A percentile compares a stretch with the other conserved stretches of the same genome.
These are phyloP conservation scores for Ascochyta lentis DNA, from an alignment of 2,329 filamentous ascomycete genomes.

Conservation along the genomic window DNA sequence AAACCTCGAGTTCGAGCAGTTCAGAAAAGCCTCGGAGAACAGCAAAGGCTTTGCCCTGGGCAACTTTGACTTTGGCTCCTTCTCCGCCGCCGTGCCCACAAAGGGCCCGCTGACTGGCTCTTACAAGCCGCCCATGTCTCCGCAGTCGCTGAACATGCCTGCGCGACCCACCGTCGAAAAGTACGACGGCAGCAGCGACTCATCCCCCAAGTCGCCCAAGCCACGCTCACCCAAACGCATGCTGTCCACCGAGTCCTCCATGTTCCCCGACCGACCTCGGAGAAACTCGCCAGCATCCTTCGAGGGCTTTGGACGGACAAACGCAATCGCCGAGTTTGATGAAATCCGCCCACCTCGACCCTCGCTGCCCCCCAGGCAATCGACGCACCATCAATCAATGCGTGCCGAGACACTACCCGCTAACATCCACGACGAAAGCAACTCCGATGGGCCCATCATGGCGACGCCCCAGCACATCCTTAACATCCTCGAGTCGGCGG, in stretches of 20 bases:
- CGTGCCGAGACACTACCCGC: slow-evolving; percentile 57
- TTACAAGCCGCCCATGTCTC: slow-evolving; percentile 41
- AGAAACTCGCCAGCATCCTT: slow-evolving; percentile 57
- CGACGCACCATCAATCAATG: slow-evolving; percentile 24
- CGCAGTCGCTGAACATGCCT: slow-evolving; percentile 40
- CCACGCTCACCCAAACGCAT: slow-evolving; percentile 58
- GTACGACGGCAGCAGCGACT: slow-evolving; percentile 22
- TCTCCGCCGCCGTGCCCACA: slow-evolving; percentile 34
- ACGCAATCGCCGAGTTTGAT: slow-evolving; percentile 44
- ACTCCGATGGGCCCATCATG: slow-evolving; percentile 48
- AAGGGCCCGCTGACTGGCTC: slow-evolving; percentile 22
- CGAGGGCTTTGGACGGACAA: slow-evolving; percentile 45
- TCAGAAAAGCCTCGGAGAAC: slow-evolving; percentile 71
- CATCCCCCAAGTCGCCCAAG: slow-evolving; percentile 25
- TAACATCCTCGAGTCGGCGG: slow-evolving; percentile 55
- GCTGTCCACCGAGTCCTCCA: slow-evolving; percentile 53
- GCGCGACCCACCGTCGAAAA: slow-evolving; percentile 25
- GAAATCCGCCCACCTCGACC: slow-evolving; percentile 40
- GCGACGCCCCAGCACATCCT: slow-evolving; percentile 57
- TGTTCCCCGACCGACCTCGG: slow-evolving; percentile 52
- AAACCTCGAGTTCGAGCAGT: slow-evolving; percentile 83
- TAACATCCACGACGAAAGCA: slow-evolving; percentile 31
- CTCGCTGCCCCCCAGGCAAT: slow-evolving; percentile 39
- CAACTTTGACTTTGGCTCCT: slow-evolving; percentile 51
- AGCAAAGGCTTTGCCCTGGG: slow-evolving; percentile 57